A percentile compares a stretch with the other conserved stretches of the same genome.
These are phyloP conservation scores for Boletus sp. DNA, from an alignment of 1,284 basidiomycete species.

Conservation along the genomic window DNA sequence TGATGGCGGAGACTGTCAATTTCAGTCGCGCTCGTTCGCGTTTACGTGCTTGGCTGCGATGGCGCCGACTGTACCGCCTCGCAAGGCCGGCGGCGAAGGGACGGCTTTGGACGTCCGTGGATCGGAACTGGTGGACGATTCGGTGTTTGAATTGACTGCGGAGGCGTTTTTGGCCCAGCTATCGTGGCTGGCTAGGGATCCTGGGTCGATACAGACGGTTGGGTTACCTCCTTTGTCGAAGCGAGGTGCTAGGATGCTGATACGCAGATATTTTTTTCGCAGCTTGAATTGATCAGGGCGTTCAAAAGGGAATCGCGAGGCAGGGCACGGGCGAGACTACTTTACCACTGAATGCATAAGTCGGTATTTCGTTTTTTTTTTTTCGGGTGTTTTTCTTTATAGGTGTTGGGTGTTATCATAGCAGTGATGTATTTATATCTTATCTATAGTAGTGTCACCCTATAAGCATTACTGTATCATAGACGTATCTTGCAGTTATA, in stretches of 20 bases:
- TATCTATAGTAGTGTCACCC: no score
- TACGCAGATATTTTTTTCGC: not conserved
- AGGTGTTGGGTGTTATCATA: no score
- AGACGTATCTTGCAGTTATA: no score
- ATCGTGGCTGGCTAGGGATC: slow-evolving; percentile 5
- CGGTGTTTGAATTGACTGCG: slow-evolving; percentile 5
- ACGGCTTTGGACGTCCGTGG: not conserved
- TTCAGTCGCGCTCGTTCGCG: slow-evolving; percentile 17
- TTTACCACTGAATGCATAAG: not conserved
- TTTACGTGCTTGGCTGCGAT: slow-evolving; percentile 15
- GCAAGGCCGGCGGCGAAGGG: not conserved
- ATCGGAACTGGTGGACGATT: slow-evolving; percentile 2
- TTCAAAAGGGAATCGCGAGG: not conserved
- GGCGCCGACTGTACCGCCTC: slow-evolving; percentile 4
- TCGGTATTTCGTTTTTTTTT: no score
- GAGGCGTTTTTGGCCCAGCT: slow-evolving; percentile 4
- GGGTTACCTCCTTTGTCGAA: not conserved
- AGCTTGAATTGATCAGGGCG: slow-evolving; percentile 4
- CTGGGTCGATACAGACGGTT: not conserved
- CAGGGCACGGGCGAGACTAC: not conserved
- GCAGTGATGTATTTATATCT: no score
- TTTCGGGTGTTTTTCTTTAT: no score
- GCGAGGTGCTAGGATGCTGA: not conserved
- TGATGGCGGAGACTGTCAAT: slow-evolving; percentile 11
- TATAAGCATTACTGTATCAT: no score